Base-by-base conservation (phyloP, 2,329 filamentous ascomycete species). In the Diaporthe citrichinensis region DNA sequence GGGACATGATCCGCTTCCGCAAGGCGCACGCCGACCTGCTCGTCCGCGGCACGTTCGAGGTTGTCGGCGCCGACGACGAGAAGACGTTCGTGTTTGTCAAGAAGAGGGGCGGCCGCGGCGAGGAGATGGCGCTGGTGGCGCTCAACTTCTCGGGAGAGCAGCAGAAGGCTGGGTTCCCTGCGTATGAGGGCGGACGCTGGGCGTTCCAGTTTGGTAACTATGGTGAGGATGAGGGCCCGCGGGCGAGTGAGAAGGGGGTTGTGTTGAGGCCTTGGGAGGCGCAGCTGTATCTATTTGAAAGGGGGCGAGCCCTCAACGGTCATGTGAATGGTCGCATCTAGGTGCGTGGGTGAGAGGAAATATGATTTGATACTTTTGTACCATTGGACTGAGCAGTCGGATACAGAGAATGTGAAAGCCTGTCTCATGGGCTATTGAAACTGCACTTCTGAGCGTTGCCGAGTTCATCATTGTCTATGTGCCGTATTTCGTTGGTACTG, bases 31-130 rank as follows among this genome's bases (percentile, higher is more conserved):
- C 86, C 23, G 88, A 91, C 58, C 81, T 92, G 12, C 90, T 94
- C 74, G 88, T 93, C 1, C 89, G 93, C 78, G 92, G 92, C 8
- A 84, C 86, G 28, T 94, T 90, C 80, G 83, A 89, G 61, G 81
- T 88, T 12, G 82, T 90, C 49, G 89, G 90, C 67, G 80, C 85
- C 25, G 85, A 87, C n/a, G 83, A 87, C 59, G 82, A 86, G 74
- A 74, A 84, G 72, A 85, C 85, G 0, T 88, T 88, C 78, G 80
- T 87, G 3, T 89, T 86, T 79, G 81, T 81, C 46, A 88, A 89
- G 83, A 82, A 71, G 12, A 23, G 65, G 49, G 49, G 10, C 1
- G 65, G 65, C n/a, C 76, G 79, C 49, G 79, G 76, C 3, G 78
- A 77, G 12, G 75, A 80, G 28, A 81, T 75, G 65, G 82, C 82